These are phyloP conservation scores for Solanum pennellii DNA, from an alignment of 257 asterid genomes.

Conservation along the genomic window DNA sequence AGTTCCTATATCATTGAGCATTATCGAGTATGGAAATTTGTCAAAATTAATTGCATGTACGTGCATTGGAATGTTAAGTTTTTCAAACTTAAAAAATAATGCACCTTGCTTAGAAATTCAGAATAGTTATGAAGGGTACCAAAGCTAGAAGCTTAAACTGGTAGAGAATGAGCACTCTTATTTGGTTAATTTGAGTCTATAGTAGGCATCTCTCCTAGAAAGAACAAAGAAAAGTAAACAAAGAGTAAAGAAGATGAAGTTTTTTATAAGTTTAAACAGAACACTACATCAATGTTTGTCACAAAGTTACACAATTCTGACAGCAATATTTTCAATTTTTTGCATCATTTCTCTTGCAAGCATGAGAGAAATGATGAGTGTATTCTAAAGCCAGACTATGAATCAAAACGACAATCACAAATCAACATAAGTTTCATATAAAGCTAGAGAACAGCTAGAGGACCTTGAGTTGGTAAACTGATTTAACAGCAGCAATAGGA, in stretches of 20 bases:
- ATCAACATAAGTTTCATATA: background rate
- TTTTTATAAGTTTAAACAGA: background rate
- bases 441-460: background rate
- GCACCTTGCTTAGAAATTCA: background rate
- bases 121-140: background rate
- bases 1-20: background rate
- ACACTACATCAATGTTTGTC: background rate
- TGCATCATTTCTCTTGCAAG: background rate
- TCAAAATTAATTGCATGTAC: background rate
- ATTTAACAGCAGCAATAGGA: constrained; percentile 85
- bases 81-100: background rate
- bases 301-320: background rate
- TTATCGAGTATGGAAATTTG: background rate
- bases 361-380: background rate
- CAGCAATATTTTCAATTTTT: background rate
- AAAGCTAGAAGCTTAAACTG: background rate
- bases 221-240: background rate
- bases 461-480: constrained; percentile 68
- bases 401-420: background rate
- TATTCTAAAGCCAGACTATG: background rate
- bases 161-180: background rate
- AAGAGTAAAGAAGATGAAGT: background rate
- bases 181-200: background rate
- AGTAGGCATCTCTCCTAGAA: background rate
- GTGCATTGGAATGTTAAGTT: background rate